phyloP scores from a whole-genome alignment of 176 grass and related monocot species.

The Poa annua region DNA sequence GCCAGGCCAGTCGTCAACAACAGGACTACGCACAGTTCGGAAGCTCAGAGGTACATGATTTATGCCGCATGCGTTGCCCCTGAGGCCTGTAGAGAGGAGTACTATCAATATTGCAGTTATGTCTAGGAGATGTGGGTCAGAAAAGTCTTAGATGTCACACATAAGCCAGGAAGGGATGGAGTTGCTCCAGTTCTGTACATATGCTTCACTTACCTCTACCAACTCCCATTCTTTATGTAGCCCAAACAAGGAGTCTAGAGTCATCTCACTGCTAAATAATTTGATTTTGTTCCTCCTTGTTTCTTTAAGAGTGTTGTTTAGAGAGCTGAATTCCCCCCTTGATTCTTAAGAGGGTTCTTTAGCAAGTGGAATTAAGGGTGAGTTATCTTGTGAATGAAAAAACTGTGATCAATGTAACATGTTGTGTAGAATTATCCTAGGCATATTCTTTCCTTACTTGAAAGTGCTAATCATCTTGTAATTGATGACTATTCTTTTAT shows the following conservation, averaged over 20 bases:
- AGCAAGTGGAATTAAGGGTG: slow-evolving; percentile 40
- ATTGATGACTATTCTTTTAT: slow-evolving; percentile 30
- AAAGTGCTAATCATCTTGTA: slow-evolving; percentile 44
- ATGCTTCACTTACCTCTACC: slow-evolving; percentile 54
- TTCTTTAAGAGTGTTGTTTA: slow-evolving; percentile 36
- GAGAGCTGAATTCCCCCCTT: slow-evolving; percentile 39
- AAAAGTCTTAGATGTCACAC: slow-evolving; percentile 41
- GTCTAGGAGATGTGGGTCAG: slow-evolving; percentile 45
- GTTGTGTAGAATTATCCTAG: slow-evolving; percentile 49
- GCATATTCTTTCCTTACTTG: slow-evolving; percentile 12
- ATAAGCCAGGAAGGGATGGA: slow-evolving; percentile 39
- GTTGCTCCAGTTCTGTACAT: slow-evolving; percentile 76
- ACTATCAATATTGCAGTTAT: slow-evolving; percentile 42
- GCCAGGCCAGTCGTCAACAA: slow-evolving; percentile 48
- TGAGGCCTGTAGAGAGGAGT: slow-evolving; percentile 56
- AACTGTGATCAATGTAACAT: slow-evolving; percentile 44
- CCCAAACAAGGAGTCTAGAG: slow-evolving; percentile 50
- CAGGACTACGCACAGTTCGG: slow-evolving; percentile 61
- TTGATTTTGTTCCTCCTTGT: slow-evolving; percentile 30
- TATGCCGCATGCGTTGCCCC: slow-evolving; percentile 67
- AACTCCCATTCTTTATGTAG: slow-evolving; percentile 46
- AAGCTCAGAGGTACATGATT: slow-evolving; percentile 58
- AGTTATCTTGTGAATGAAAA: slow-evolving; percentile 22
- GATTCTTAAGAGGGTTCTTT: slow-evolving; percentile 28
- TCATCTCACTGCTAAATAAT: slow-evolving; percentile 48